Conservation (phyloP, 441 rosid genomes). For the Viola pubescens region DNA sequence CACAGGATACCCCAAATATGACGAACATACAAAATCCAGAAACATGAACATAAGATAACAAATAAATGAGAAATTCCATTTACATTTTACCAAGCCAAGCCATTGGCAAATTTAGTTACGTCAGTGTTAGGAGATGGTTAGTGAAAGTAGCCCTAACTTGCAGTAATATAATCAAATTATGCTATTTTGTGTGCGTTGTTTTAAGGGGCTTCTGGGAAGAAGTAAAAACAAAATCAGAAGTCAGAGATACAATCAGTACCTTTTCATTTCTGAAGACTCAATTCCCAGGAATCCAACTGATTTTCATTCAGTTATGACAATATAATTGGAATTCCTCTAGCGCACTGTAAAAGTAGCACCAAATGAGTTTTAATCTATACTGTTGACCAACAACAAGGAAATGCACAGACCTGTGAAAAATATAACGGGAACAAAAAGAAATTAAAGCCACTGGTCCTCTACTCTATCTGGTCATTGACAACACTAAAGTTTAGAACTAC, state of each 20-base stretch:
- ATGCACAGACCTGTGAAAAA: neutral
- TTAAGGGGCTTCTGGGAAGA: too few species aligned
- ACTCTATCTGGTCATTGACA: neutral
- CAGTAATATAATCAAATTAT: too few species aligned
- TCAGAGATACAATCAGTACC: constrained; percentile 7
- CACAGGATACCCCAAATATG: too few species aligned
- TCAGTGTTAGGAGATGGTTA: too few species aligned
- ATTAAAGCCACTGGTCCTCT: neutral
- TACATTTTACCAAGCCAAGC: too few species aligned
- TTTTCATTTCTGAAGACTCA: constrained; percentile 7
- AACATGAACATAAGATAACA: too few species aligned
- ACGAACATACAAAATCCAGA: too few species aligned
- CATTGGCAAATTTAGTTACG: too few species aligned
- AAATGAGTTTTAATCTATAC: neutral
- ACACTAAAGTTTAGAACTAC: too few species aligned
- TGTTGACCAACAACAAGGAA: neutral
- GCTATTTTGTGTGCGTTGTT: too few species aligned
- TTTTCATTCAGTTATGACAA: neutral
- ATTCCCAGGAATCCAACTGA: constrained; percentile 3
- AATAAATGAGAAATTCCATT: too few species aligned
- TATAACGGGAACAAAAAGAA: neutral
- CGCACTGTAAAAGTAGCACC: neutral
- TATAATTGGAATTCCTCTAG: neutral
- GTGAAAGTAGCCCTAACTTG: too few species aligned
- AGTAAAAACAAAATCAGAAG: neutral